phyloP scores from a whole-genome alignment of 352 stramenopile species.

The Phytophthora colocasiae region DNA sequence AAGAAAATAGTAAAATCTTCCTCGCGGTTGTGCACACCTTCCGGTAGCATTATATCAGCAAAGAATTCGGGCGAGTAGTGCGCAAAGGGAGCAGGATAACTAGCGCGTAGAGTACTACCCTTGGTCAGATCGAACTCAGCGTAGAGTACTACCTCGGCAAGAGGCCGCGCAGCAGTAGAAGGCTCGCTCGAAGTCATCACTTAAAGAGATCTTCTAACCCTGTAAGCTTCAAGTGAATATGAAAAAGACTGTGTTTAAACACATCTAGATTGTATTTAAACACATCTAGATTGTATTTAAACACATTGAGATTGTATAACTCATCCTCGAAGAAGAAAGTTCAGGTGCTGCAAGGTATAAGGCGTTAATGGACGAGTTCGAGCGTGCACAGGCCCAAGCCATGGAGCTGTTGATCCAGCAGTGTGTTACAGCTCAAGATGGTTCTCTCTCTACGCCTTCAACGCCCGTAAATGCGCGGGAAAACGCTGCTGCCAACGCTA shows the following conservation, averaged over 20 bases:
- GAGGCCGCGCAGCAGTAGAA: constrained; percentile 17
- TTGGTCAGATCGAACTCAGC: constrained; percentile 91
- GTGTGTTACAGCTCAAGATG: constrained; percentile 35
- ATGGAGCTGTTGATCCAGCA: constrained; percentile 71
- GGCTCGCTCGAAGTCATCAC: constrained; percentile 9
- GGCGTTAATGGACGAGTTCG: constrained; percentile 47
- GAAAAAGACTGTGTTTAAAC: no score
- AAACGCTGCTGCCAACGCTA: constrained; percentile 42
- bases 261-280: no score
- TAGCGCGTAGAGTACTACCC: constrained; percentile 82
- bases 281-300: no score
- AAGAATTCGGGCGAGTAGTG: constrained; percentile 92
- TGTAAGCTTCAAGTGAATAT: no score
- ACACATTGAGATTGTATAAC: no score
- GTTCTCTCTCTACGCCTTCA: neutral
- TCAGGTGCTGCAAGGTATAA: no score
- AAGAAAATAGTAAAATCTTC: constrained; percentile 91
- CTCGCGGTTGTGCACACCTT: constrained; percentile 89
- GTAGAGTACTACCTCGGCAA: constrained; percentile 82
- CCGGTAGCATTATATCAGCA: constrained; percentile 88
- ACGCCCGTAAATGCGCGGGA: constrained; percentile 8
- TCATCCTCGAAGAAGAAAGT: no score
- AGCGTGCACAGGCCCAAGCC: constrained; percentile 54
- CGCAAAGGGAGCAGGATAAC: constrained; percentile 61
- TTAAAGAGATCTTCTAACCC: constrained; percentile 14